Conservation (phyloP, 257 asterid genomes). For the Orobanche coerulescens region DNA sequence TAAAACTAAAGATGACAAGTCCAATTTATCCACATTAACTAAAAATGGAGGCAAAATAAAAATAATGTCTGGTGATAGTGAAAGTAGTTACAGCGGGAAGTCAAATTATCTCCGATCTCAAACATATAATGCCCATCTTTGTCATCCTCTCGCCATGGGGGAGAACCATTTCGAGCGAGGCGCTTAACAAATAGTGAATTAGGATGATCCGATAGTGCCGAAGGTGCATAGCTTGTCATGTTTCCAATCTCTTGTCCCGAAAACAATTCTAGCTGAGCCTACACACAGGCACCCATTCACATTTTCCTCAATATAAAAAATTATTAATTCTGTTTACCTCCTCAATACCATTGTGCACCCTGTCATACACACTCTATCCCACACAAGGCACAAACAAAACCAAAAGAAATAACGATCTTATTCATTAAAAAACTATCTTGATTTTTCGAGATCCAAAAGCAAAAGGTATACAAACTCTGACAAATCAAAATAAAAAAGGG, state of each 20-base stretch:
- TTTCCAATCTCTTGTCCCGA: conserved; percentile 80
- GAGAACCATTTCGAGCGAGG: conserved; percentile 69
- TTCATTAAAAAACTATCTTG: too few species aligned
- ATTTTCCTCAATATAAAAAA: conserved; percentile 37
- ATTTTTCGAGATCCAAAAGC: too few species aligned
- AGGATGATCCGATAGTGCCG: conserved; percentile 49
- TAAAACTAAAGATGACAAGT: not conserved
- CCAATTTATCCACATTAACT: not conserved
- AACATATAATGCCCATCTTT: conserved; percentile 94
- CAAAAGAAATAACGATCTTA: not conserved
- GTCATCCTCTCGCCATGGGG: conserved; percentile 91
- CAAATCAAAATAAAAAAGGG: not conserved
- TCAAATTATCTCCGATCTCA: conserved; percentile 95
- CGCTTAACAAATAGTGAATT: conserved; percentile 54
- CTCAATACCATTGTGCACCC: conserved; percentile 23
- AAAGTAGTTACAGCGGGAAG: conserved; percentile 89
- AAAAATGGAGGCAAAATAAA: not conserved
- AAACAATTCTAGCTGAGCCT: conserved; percentile 95
- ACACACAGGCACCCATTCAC: conserved; percentile 81
- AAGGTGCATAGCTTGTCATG: conserved; percentile 70
- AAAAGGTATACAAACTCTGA: too few species aligned
- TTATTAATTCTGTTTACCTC: conserved; percentile 35
- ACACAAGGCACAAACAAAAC: not conserved
- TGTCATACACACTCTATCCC: conserved; percentile 10
- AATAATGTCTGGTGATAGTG: conserved; percentile 32